Evolutionary conservation across 306 rosid genomes (phyloP).

Genomic region (Cicer cuneatum): DNA sequence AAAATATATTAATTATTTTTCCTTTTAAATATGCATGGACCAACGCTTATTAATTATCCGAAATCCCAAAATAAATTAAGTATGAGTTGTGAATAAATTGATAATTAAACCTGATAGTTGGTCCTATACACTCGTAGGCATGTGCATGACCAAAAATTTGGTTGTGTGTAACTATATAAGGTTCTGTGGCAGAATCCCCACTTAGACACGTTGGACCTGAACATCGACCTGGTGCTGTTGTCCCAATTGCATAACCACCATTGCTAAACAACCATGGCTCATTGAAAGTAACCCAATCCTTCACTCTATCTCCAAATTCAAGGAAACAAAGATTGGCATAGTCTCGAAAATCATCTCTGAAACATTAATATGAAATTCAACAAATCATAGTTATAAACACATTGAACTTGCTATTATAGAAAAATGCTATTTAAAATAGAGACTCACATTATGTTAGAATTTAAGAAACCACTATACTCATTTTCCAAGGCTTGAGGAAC

Average conservation of each 20-base stretch:
- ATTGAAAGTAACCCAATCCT: constrained; percentile 59
- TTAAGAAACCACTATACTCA: constrained; percentile 55
- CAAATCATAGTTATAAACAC: no score
- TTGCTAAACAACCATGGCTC: constrained; percentile 48
- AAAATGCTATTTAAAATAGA: not conserved
- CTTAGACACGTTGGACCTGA: not conserved
- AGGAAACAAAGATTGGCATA: constrained; percentile 23
- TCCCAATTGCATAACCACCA: constrained; percentile 47
- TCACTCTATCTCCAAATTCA: constrained; percentile 58
- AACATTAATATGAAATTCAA: no score
- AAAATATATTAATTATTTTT: no score
- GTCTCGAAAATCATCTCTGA: constrained; percentile 21
- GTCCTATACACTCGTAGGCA: not conserved
- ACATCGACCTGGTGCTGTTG: constrained; percentile 24
- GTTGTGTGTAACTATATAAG: no score
- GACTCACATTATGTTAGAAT: constrained; percentile 16
- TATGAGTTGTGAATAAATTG: no score
- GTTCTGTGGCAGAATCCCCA: constrained; percentile 5
- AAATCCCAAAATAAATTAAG: no score
- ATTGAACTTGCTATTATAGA: no score
- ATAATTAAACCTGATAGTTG: not conserved
- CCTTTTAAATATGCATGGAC: no score
- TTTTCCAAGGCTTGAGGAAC: constrained; percentile 60
- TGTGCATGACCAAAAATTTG: constrained; percentile 12
- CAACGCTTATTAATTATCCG: no score